phyloP scores from a whole-genome alignment of 116 monocot genomes.

The Papilionanthe hybrid region DNA sequence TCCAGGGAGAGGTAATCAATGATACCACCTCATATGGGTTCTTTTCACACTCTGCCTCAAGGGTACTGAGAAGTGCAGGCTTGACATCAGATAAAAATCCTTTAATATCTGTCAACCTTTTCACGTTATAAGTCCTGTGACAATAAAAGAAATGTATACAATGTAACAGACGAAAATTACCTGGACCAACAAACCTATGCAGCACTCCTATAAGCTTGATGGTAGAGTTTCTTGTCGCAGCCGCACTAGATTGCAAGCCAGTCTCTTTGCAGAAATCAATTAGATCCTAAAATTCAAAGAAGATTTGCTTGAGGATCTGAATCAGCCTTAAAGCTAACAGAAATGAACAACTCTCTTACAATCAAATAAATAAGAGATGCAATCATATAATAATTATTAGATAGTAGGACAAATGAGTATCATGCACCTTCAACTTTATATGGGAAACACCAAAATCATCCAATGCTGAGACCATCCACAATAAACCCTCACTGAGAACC shows the following conservation, averaged over 20 bases:
- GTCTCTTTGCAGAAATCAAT: slow-evolving; percentile 98
- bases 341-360: not conserved
- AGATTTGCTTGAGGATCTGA: not conserved
- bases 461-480: slow-evolving; percentile 97
- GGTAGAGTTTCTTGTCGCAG: slow-evolving; percentile 92
- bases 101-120: slow-evolving; percentile 72
- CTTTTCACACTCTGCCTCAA: slow-evolving; percentile 94
- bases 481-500: slow-evolving; percentile 95
- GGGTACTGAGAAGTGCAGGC: slow-evolving; percentile 94
- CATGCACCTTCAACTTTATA: slow-evolving; percentile 79
- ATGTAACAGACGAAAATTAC: slow-evolving; percentile 19
- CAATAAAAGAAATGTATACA: not conserved
- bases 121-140: slow-evolving; percentile 11
- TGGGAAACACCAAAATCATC: slow-evolving; percentile 96
- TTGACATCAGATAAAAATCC: slow-evolving; percentile 93
- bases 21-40: slow-evolving; percentile 86
- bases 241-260: slow-evolving; percentile 93
- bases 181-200: slow-evolving; percentile 98
- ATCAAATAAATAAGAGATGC: not conserved
- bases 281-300: slow-evolving; percentile 52
- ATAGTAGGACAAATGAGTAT: not conserved
- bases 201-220: slow-evolving; percentile 92
- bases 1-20: not conserved
- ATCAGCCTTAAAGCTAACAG: not conserved
- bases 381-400: not conserved